These are phyloP conservation scores for Pisolithus microcarpus DNA, from an alignment of 768 basidiomycete genomes.

Conservation along the genomic window DNA sequence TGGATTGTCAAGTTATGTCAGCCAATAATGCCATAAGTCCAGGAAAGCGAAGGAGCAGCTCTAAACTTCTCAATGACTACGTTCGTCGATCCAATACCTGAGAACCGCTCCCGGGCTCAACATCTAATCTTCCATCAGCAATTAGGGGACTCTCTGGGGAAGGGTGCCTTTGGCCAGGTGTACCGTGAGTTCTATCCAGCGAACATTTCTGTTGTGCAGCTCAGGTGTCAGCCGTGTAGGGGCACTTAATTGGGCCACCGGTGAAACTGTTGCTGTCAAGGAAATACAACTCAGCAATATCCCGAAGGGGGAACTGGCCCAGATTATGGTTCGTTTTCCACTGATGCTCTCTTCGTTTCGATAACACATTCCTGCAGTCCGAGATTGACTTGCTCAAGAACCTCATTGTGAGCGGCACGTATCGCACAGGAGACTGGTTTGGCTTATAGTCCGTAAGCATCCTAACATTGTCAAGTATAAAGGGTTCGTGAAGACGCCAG, in stretches of 20 bases:
- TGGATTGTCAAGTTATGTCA: conserved; percentile 14
- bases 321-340: conserved; percentile 80
- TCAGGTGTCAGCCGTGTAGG: conserved; percentile 51
- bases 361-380: conserved; percentile 44
- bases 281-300: conserved; percentile 94
- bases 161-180: conserved; percentile 95
- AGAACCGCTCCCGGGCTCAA: conserved; percentile 4
- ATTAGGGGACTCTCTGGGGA: conserved; percentile 92
- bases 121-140: conserved; percentile 44
- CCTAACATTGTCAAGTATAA: conserved; percentile 99
- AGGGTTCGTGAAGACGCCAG: conserved; percentile 91
- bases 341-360: background rate
- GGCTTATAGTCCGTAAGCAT: conserved; percentile 48
- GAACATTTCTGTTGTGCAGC: conserved; percentile 33
- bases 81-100: conserved; percentile 29
- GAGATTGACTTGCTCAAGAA: conserved; percentile 98
- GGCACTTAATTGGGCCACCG: conserved; percentile 90
- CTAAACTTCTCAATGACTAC: conserved; percentile 60
- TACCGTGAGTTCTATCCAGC: conserved; percentile 59
- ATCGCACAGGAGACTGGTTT: background rate
- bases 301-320: conserved; percentile 85
- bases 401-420: conserved; percentile 60
- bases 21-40: conserved; percentile 15
- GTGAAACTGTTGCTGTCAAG: conserved; percentile 98
- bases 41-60: conserved; percentile 28